phyloP scores from a whole-genome alignment of 164 flowering plant genomes.

The Liquidambar formosana region DNA sequence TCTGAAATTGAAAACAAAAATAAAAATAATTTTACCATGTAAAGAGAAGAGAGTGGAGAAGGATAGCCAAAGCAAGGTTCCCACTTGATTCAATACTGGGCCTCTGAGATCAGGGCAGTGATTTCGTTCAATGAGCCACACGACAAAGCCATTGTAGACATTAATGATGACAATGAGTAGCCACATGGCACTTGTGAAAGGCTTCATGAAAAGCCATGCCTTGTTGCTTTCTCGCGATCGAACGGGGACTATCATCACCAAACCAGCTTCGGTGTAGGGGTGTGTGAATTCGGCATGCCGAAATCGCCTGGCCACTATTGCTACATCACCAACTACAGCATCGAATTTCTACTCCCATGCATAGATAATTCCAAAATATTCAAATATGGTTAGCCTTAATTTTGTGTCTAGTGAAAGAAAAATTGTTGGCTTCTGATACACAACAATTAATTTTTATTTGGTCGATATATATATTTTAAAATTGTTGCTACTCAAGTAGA shows the following conservation, averaged over 20 bases:
- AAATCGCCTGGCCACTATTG: conserved; percentile 28
- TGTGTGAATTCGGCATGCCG: conserved; percentile 40
- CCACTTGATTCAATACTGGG: conserved; percentile 16
- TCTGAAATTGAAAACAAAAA: no score
- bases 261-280: conserved; percentile 38
- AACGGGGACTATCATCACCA: conserved; percentile 25
- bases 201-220: conserved; percentile 23
- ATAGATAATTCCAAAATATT: no score
- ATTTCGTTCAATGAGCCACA: conserved; percentile 42
- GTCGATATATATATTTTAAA: no score
- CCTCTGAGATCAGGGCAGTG: conserved; percentile 22
- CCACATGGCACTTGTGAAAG: conserved; percentile 40
- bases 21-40: no score
- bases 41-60: conserved; percentile 31
- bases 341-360: conserved; percentile 27
- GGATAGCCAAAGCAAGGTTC: conserved; percentile 27
- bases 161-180: conserved; percentile 8
- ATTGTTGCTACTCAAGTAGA: no score
- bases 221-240: not conserved
- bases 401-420: no score
- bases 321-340: conserved; percentile 43
- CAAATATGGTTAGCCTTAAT: no score
- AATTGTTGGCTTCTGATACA: no score
- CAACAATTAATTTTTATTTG: no score
- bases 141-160: conserved; percentile 33